Conservation (phyloP, 1,284 basidiomycete genomes). For the Ceratobasidium sp. region DNA sequence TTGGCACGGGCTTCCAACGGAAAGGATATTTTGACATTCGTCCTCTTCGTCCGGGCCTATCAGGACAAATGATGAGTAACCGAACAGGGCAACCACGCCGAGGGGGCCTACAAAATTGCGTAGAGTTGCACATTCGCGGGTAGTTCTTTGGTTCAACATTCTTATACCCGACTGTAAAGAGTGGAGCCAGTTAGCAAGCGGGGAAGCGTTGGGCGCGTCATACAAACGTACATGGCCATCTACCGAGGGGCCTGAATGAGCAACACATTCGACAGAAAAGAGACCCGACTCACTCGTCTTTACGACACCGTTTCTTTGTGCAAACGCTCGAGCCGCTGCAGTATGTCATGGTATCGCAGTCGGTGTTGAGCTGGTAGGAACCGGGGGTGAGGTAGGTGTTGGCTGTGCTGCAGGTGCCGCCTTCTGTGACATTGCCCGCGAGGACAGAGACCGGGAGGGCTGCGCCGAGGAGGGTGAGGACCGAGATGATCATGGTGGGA, state of each 20-base stretch:
- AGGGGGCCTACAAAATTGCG: slow-evolving; percentile 67
- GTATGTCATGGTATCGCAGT: slow-evolving; percentile 77
- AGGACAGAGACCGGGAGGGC: slow-evolving; percentile 56
- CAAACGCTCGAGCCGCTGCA: slow-evolving; percentile 71
- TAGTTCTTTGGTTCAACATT: slow-evolving; percentile 54
- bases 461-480: slow-evolving; percentile 56
- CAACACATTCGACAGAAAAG: not conserved
- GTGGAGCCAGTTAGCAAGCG: slow-evolving; percentile 47
- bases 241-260: not conserved
- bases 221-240: slow-evolving; percentile 55
- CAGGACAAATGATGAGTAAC: not conserved
- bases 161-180: slow-evolving; percentile 16
- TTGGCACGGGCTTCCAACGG: slow-evolving; percentile 78
- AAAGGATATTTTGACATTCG: slow-evolving; percentile 69
- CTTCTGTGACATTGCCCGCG: slow-evolving; percentile 61
- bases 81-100: not conserved
- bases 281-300: slow-evolving; percentile 65
- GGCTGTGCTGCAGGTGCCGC: slow-evolving; percentile 62
- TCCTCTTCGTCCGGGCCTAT: slow-evolving; percentile 78
- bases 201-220: slow-evolving; percentile 48
- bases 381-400: slow-evolving; percentile 76
- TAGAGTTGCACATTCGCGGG: slow-evolving; percentile 70
- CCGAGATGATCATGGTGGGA: slow-evolving; percentile 49
- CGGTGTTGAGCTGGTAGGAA: slow-evolving; percentile 79
- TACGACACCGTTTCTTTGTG: slow-evolving; percentile 72